phyloP scores from a whole-genome alignment of 2,329 filamentous ascomycete species.

The Trichoderma cornu-damae region DNA sequence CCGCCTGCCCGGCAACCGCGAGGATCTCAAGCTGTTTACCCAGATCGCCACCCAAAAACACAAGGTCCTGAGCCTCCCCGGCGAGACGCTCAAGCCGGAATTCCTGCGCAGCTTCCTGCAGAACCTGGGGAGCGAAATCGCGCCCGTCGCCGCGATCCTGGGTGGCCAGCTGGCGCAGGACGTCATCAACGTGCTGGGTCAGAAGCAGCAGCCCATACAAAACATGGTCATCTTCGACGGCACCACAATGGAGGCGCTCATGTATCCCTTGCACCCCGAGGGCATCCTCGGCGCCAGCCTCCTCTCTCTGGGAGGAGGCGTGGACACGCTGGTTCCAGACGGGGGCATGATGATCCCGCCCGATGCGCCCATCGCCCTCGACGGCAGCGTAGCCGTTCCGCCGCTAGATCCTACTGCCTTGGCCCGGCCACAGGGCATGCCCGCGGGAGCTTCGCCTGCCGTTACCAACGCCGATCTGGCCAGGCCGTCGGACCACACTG shows the following conservation, averaged over 20 bases:
- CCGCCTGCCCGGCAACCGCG: slow-evolving; percentile 50
- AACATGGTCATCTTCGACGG: slow-evolving; percentile 93
- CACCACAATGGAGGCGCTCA: slow-evolving; percentile 67
- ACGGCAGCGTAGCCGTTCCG: neutral
- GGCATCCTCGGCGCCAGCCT: slow-evolving; percentile 48
- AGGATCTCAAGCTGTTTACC: slow-evolving; percentile 73
- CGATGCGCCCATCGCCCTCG: slow-evolving; percentile 21
- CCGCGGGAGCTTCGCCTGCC: neutral
- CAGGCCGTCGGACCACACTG: neutral
- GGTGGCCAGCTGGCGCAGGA: slow-evolving; percentile 91
- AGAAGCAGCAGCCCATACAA: slow-evolving; percentile 89
- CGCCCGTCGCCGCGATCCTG: slow-evolving; percentile 81
- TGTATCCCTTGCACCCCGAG: slow-evolving; percentile 76
- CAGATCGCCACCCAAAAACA: slow-evolving; percentile 72
- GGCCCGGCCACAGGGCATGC: neutral
- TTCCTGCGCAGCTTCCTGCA: slow-evolving; percentile 81
- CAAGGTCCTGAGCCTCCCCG: slow-evolving; percentile 64
- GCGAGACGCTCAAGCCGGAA: slow-evolving; percentile 61
- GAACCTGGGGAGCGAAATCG: slow-evolving; percentile 77
- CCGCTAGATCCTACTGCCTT: neutral
- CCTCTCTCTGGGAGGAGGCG: slow-evolving; percentile 33
- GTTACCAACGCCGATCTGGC: neutral
- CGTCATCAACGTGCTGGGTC: slow-evolving; percentile 90
- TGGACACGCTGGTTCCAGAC: slow-evolving; percentile 23
- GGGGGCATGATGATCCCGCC: slow-evolving; percentile 25